phyloP scores from a whole-genome alignment of 1,284 basidiomycete species.

The Trametes pubescens region DNA sequence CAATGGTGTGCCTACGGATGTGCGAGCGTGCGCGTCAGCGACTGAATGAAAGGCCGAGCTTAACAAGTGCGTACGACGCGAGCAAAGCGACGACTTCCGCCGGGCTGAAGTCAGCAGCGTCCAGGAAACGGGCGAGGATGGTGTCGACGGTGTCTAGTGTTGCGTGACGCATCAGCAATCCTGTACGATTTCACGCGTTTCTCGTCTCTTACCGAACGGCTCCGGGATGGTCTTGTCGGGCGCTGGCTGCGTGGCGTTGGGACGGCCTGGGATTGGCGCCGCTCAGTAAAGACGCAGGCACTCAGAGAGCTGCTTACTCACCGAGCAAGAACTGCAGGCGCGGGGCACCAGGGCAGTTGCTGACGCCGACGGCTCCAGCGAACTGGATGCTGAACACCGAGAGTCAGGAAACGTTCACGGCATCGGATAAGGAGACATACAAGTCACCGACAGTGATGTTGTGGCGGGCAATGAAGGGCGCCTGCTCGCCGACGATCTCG shows the following conservation, averaged over 20 bases:
- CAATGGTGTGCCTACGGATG: conserved; percentile 45
- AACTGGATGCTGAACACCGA: conserved; percentile 44
- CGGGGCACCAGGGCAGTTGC: conserved; percentile 53
- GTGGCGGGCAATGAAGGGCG: conserved; percentile 31
- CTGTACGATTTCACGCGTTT: not conserved
- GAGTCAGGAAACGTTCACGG: not conserved
- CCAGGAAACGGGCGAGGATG: conserved; percentile 50
- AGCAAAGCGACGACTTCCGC: conserved; percentile 53
- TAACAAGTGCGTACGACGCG: conserved; percentile 33
- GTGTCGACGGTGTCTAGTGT: conserved; percentile 44
- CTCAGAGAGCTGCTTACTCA: conserved; percentile 25
- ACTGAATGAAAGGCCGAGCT: not conserved
- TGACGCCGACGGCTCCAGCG: conserved; percentile 49
- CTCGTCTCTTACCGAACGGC: conserved; percentile 39
- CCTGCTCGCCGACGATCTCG: conserved; percentile 28
- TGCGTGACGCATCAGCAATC: not conserved
- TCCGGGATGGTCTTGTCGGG: conserved; percentile 50
- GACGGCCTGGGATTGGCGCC: conserved; percentile 8
- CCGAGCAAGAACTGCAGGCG: conserved; percentile 49
- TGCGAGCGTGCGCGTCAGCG: not conserved
- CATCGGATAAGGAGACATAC: conserved; percentile 16
- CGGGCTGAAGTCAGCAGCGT: conserved; percentile 45
- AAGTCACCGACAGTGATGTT: conserved; percentile 50
- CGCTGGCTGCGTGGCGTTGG: conserved; percentile 36
- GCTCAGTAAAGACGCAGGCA: not conserved